Base-by-base conservation (phyloP, 2,329 filamentous ascomycete genomes). In the Phaeosphaeria sp. region DNA sequence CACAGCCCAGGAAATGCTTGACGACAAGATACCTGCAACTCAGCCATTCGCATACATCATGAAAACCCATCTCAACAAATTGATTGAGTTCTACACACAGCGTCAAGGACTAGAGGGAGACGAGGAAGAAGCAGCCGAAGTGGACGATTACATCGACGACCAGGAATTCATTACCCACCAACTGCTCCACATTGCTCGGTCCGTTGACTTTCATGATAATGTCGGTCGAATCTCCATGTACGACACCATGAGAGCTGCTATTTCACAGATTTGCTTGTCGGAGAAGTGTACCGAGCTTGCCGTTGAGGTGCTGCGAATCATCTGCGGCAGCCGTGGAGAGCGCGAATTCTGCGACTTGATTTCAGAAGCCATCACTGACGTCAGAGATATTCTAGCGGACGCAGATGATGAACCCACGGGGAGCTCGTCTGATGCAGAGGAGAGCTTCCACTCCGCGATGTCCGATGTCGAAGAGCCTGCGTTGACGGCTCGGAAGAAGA, bases 151-250 rank as follows among this genome's bases (percentile, higher is more conserved):
- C 65, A 90, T 90, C 0, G 89, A 93, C 6, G 93, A 97, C 74
- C 89, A 93, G 67, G 94, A 98, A 76, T 99, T 99, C 68, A 91
- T 97, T 61, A 91, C 97, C 40, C 93, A 98, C 75, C 96, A 99
- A 74, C 83, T 99, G 56, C 87, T 99, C 36, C 91, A 97, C 68
- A 96, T 99, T 72, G 91, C 92, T 5, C 84, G 93, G 58, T 96
- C 92, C 1, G 86, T 98, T 50, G 95, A 99, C 78, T 99, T 98
- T 77, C 93, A 92, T n/a, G 95, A 99, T 73, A 95, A 98, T 77
- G 91, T 97, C 61, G 95, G 95, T 49, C 87, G 95, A 64, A 86
- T 94, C 57, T 96, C 97, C 80, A 98, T 99, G 93, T 97, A 96
- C 75, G 88, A 91, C 18, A 84, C 98, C 33, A 86, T 98, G 58